Evolutionary conservation across 2,329 filamentous ascomycete genomes (phyloP), one percentile per base, ranked within the genome.

Genomic region (Parastagonospora avenae): DNA sequence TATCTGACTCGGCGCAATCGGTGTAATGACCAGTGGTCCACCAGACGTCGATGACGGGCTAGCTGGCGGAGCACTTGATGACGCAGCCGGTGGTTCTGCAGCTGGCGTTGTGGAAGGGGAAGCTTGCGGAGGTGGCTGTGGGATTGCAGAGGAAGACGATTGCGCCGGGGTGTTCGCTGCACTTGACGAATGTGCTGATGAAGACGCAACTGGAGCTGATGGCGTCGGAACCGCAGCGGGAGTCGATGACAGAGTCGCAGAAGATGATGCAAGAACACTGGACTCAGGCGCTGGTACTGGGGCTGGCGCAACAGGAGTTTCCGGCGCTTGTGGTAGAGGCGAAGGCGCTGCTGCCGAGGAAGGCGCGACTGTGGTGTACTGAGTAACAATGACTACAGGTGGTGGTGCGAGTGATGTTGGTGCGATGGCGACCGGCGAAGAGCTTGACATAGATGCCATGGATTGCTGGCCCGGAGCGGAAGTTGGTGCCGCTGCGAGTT

Each of bases 1-100:
- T 0, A 72, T 54, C 49, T 70, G 68, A 37, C 59, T 66, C 4
- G 62, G 60, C 28, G 66, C 56, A 44, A 73, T 71, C 3, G 67
- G 68, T 14, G 66, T 70, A 10, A 71, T 65, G 29, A 72, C 64
- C n/a, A 73, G 35, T 5, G 62, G 63, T 2, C 61, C 60, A 37
- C 65, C 63, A 1, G 67, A 65, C 4, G 58, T 62, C 16, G 55
- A 39, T 32, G 56, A 55, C 30, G 31, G 39, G 2, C 28, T 16
- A 14, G 36, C 33, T 49, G 41, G 12, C 11, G 47, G 28, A 19
- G 38, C 11, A 19, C 40, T 12, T 24, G 52, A 46, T 15, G 36
- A 8, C n/a, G 30, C 24, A 30, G 35, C 30, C 4, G 42, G 15
- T 33, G 41, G 19, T 46, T 36, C 27, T 9, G 46, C 30, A 15